These are phyloP conservation scores for Ceriops decandra DNA, from an alignment of 345 rosid genomes.

Conservation along the genomic window DNA sequence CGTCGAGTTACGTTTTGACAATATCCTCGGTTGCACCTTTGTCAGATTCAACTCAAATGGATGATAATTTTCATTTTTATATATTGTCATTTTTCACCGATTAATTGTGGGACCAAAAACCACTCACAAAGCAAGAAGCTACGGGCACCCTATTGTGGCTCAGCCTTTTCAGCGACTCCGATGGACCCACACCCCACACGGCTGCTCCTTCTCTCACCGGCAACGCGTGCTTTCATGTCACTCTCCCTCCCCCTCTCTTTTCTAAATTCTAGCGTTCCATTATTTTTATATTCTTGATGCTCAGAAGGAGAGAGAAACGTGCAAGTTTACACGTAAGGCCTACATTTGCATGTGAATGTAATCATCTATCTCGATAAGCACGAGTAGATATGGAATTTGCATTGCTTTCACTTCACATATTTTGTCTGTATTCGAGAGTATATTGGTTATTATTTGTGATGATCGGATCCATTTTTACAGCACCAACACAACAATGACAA, in stretches of 20 bases:
- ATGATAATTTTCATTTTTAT: too few relatives aligned
- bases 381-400: slow-evolving; percentile 24
- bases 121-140: neutral
- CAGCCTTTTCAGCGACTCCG: slow-evolving; percentile 39
- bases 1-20: slow-evolving; percentile 13
- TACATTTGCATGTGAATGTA: slow-evolving; percentile 29
- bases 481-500: slow-evolving; percentile 26
- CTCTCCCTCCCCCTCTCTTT: slow-evolving; percentile 23
- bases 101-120: slow-evolving; percentile 29
- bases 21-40: too few relatives aligned
- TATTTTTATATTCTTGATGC: neutral
- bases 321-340: slow-evolving; percentile 13
- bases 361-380: slow-evolving; percentile 29
- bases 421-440: neutral
- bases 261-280: slow-evolving; percentile 10
- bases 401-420: neutral
- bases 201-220: slow-evolving; percentile 67
- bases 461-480: slow-evolving; percentile 17
- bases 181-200: slow-evolving; percentile 69
- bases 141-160: slow-evolving; percentile 6
- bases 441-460: neutral
- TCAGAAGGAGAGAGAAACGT: neutral
- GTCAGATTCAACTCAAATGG: too few relatives aligned
- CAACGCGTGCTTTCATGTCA: slow-evolving; percentile 76
- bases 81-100: neutral